Percentiles rank a stretch among this genome's conserved stretches.
phyloP scores from a whole-genome alignment of 176 grass and related monocot species.

The Coix lacrymajobi region DNA sequence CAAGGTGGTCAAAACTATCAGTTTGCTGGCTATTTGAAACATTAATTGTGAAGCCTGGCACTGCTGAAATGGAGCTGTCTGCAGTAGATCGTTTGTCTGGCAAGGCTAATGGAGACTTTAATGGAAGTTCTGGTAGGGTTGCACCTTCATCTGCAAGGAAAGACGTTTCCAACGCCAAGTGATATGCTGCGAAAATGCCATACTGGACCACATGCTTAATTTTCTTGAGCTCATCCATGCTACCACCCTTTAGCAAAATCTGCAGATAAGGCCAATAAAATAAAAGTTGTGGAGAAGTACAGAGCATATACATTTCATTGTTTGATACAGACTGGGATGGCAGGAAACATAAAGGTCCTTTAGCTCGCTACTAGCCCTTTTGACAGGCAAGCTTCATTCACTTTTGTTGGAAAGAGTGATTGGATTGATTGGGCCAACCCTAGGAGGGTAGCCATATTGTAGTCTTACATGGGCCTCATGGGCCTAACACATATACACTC shows the following conservation, averaged over 20 bases:
- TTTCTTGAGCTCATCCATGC: conserved; percentile 81
- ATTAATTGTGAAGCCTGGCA: conserved; percentile 58
- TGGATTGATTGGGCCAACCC: too few species aligned
- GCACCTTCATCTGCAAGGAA: conserved; percentile 97
- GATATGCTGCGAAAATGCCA: conserved; percentile 96
- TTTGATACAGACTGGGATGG: not conserved
- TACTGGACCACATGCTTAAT: conserved; percentile 92
- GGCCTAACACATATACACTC: too few species aligned
- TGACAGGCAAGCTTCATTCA: not conserved
- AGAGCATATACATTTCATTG: not conserved
- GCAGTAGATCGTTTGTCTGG: conserved; percentile 60
- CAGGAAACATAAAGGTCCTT: not conserved
- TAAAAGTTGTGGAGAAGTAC: conserved; percentile 7
- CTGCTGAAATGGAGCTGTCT: conserved; percentile 64
- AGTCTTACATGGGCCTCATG: too few species aligned
- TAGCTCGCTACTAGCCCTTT: not conserved
- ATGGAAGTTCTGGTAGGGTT: conserved; percentile 64
- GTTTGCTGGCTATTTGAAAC: conserved; percentile 25
- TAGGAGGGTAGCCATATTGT: too few species aligned
- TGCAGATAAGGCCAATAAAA: conserved; percentile 26
- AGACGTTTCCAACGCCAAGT: conserved; percentile 92
- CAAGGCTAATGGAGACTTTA: conserved; percentile 66
- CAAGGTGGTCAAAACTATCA: conserved; percentile 28
- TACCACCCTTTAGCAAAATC: conserved; percentile 90
- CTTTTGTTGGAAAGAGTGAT: too few species aligned